Base-by-base conservation (phyloP, 345 rosid species). In the Brassica incana region DNA sequence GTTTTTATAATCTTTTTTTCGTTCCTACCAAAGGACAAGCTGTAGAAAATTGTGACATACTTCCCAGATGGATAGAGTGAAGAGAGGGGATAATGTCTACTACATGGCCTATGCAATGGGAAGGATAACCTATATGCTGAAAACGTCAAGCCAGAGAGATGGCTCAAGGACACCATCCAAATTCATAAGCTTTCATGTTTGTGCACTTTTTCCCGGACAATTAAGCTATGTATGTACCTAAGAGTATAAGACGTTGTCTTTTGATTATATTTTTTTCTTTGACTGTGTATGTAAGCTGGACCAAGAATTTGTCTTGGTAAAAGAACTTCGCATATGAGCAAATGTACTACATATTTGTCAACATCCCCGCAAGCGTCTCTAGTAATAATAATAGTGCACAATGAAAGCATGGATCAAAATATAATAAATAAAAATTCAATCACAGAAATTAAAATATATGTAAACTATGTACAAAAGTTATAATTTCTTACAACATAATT, bases 81-180 rank as follows among this genome's bases (percentile, higher is more conserved):
- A 77, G 48, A 91, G 90, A 64, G 97, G 91, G 4, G 97, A 94
- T 32, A 84, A 80, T 0, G 58, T 92, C 2, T 71, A 59, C 69
- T 92, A 92, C 77, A 5, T 84, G 79, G 83, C 92, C 0, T 92
- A 91, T 35, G 86, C 95, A 15, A 94, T 91, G 95, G 97, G 88
- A 3, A 90, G 97, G 84, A 89, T 92, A 92, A 63, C 76, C 64
- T 84, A 76, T 71, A 82, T 90, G 93, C 90, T 0, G 89, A 86
- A 67, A 89, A 81, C 7, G 88, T 88, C 76, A 77, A 76, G 27
- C 97, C 96, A 0, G 92, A 92, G 83, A 87, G 98, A 82, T 90
- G 98, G 97, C 87, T 90, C 12, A 81, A 81, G 23, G 74, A 81
- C 90, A 1, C 88, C 90, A 0, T 90, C 88, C 87, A 92, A 94